phyloP scores from a whole-genome alignment of 345 rosid genomes.

The Gossypium arboreum region DNA sequence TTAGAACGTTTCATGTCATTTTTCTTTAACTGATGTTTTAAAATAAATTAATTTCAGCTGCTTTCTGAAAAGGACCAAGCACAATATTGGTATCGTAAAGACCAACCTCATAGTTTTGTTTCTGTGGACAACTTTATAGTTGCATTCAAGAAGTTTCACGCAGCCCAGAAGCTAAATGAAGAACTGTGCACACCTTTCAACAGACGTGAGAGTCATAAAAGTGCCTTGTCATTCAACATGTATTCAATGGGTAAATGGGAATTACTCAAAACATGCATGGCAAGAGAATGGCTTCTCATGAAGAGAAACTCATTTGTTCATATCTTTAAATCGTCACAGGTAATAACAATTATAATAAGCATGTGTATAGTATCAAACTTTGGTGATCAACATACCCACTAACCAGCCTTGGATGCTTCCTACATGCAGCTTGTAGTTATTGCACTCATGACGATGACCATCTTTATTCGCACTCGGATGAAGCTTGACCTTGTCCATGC shows the following conservation, averaged over 20 bases:
- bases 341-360: constrained; percentile 9
- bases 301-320: constrained; percentile 40
- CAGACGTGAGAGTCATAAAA: constrained; percentile 32
- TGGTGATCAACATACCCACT: background rate
- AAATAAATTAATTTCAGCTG: constrained; percentile 25
- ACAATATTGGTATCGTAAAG: constrained; percentile 43
- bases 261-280: constrained; percentile 53
- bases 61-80: constrained; percentile 64
- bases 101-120: constrained; percentile 40
- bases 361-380: background rate
- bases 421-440: constrained; percentile 34
- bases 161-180: constrained; percentile 32
- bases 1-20: background rate
- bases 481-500: constrained; percentile 30
- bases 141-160: constrained; percentile 35
- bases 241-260: constrained; percentile 51
- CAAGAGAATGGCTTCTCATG: constrained; percentile 62
- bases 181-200: constrained; percentile 42
- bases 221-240: constrained; percentile 38
- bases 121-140: constrained; percentile 36
- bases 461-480: constrained; percentile 33
- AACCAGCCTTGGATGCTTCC: background rate
- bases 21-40: constrained; percentile 6
- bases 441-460: constrained; percentile 36
- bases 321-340: constrained; percentile 41